Evolutionary conservation across 805 yeast genomes (phyloP).

Genomic region (Brettanomyces naardenensis): DNA sequence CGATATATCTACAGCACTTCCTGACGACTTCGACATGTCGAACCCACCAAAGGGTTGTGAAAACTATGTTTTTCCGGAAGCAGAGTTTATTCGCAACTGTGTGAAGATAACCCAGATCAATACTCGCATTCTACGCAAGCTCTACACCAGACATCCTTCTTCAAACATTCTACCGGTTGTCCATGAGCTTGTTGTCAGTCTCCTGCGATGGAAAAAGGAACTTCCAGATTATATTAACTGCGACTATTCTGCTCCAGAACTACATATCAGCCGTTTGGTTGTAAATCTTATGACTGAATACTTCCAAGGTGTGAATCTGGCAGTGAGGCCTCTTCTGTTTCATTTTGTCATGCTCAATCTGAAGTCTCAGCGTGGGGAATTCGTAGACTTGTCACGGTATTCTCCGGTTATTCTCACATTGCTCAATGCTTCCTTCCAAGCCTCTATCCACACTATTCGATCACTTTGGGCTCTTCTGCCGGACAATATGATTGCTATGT

Average conservation of each 20-base stretch:
- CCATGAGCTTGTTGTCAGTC: slow-evolving; percentile 57
- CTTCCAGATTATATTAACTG: slow-evolving; percentile 59
- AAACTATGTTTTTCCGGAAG: slow-evolving; percentile 68
- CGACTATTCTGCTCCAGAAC: slow-evolving; percentile 46
- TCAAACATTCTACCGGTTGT: slow-evolving; percentile 70
- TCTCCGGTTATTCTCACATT: slow-evolving; percentile 62
- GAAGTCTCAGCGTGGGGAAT: slow-evolving; percentile 23
- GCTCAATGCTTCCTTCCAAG: slow-evolving; percentile 71
- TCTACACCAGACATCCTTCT: slow-evolving; percentile 70
- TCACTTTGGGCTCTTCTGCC: slow-evolving; percentile 69
- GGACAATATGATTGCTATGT: slow-evolving; percentile 75
- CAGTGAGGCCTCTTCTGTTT: slow-evolving; percentile 68
- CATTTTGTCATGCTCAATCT: slow-evolving; percentile 68
- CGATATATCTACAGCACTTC: slow-evolving; percentile 71
- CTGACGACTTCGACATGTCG: slow-evolving; percentile 62
- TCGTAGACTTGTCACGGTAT: slow-evolving; percentile 55
- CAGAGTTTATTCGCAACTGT: slow-evolving; percentile 69
- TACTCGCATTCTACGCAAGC: slow-evolving; percentile 59
- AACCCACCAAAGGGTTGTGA: slow-evolving; percentile 53
- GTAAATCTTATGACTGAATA: slow-evolving; percentile 78
- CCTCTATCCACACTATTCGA: slow-evolving; percentile 67
- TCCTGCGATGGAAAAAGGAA: slow-evolving; percentile 59
- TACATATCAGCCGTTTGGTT: slow-evolving; percentile 54
- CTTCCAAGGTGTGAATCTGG: slow-evolving; percentile 74
- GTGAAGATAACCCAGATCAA: slow-evolving; percentile 74